Evolutionary conservation across 202 grass and related monocot genomes (phyloP).

Genomic region (Carex sylvatica): DNA sequence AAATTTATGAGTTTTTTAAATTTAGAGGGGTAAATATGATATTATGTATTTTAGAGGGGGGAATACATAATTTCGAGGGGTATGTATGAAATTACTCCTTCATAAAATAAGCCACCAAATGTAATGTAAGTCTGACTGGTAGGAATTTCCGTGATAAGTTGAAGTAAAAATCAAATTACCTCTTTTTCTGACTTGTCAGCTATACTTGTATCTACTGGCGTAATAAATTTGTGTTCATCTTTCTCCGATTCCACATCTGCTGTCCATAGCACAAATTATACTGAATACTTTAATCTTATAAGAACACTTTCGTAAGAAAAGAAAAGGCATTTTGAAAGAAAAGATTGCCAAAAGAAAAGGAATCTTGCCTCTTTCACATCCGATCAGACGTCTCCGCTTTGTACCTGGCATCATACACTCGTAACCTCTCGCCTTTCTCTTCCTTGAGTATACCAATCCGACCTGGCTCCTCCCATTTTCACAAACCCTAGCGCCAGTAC

Average conservation of each 20-base stretch:
- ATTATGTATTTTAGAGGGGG: too few species aligned
- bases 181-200: conserved; percentile 21
- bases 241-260: conserved; percentile 41
- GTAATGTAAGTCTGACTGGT: neutral
- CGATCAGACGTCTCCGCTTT: conserved; percentile 34
- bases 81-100: too few species aligned
- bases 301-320: neutral
- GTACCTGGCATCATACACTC: neutral
- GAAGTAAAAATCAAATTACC: conserved; percentile 30
- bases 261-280: conserved; percentile 29
- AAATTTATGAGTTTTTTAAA: too few species aligned
- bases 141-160: neutral
- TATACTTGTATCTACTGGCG: conserved; percentile 24
- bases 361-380: conserved; percentile 38
- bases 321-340: neutral
- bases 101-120: neutral
- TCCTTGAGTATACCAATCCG: conserved; percentile 37
- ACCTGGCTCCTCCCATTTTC: conserved; percentile 22
- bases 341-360: neutral
- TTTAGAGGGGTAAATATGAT: too few species aligned
- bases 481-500: neutral
- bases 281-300: conserved; percentile 12
- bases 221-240: neutral
- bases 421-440: conserved; percentile 27
- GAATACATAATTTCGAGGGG: too few species aligned